Evolutionary conservation across 176 grass and related monocot genomes (phyloP).

Genomic region (Phoenix roebelenii): DNA sequence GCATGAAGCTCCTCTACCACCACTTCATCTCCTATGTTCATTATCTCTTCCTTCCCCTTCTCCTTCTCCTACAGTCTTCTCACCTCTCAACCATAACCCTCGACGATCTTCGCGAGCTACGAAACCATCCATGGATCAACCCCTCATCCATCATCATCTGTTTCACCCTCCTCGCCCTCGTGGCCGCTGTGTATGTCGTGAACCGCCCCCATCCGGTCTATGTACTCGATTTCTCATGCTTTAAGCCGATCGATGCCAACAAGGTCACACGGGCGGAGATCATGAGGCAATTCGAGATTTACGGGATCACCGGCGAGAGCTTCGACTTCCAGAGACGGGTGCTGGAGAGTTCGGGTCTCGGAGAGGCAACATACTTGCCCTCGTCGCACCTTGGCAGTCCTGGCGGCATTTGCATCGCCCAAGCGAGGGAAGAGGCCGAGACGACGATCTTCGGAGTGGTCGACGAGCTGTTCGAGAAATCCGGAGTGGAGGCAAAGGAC

Average conservation of each 20-base stretch:
- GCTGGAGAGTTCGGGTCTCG: conserved; percentile 11
- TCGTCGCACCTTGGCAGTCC: not conserved
- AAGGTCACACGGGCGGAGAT: not conserved
- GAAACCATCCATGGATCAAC: too few species aligned
- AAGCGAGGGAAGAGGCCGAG: conserved; percentile 12
- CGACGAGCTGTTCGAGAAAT: conserved; percentile 3
- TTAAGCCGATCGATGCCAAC: not conserved
- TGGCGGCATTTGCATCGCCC: not conserved
- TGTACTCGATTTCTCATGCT: conserved; percentile 6
- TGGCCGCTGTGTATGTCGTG: not conserved
- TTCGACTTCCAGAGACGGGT: conserved; percentile 11
- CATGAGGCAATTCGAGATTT: not conserved
- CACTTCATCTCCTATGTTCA: not conserved
- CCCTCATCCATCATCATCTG: not conserved
- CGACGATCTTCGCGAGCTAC: not conserved
- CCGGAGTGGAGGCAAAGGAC: not conserved
- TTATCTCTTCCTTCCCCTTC: not conserved
- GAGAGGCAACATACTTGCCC: conserved; percentile 5
- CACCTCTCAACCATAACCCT: not conserved
- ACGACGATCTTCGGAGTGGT: not conserved
- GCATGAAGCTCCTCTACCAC: conserved; percentile 4
- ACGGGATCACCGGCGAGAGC: not conserved
- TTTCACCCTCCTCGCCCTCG: not conserved
- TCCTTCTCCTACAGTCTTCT: not conserved
- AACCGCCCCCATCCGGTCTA: conserved; percentile 4